Conservation (phyloP, 768 basidiomycete genomes). For the Leccinellum albellum region DNA sequence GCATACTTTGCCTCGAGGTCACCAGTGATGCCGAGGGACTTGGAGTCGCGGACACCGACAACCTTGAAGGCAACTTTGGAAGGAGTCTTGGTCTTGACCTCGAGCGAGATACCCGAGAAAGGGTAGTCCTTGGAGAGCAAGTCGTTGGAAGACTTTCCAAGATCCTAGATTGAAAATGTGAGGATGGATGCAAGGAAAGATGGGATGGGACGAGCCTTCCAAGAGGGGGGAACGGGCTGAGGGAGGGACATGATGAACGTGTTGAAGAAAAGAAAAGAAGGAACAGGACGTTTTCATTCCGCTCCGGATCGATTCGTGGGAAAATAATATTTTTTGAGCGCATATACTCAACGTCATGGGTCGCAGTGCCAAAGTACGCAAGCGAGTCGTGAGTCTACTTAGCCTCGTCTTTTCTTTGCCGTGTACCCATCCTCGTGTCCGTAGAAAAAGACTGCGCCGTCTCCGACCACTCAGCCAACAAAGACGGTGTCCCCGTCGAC, state of each 20-base stretch:
- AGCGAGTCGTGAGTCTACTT: constrained; percentile 28
- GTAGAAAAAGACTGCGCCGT: constrained; percentile 25
- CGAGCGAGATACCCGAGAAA: constrained; percentile 66
- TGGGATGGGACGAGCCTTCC: constrained; percentile 60
- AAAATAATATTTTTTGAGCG: constrained; percentile 9
- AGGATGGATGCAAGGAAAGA: background rate
- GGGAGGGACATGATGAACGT: constrained; percentile 72
- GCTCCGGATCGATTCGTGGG: constrained; percentile 30
- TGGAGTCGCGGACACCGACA: constrained; percentile 74
- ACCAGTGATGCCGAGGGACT: constrained; percentile 69
- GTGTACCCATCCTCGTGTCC: background rate
- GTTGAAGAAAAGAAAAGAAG: constrained; percentile 6
- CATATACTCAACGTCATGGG: constrained; percentile 25
- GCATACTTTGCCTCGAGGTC: constrained; percentile 95
- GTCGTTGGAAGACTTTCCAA: constrained; percentile 97
- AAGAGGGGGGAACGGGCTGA: constrained; percentile 94
- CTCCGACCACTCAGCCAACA: constrained; percentile 6
- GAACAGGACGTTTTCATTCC: constrained; percentile 5
- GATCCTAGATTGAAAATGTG: constrained; percentile 56
- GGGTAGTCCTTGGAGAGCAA: constrained; percentile 90
- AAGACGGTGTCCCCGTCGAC: background rate
- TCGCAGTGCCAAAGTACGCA: constrained; percentile 34
- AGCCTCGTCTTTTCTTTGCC: background rate
- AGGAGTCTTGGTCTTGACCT: constrained; percentile 86
- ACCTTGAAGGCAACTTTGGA: constrained; percentile 94